Conservation (phyloP, 1,284 basidiomycete genomes). For the Trametes versicolor region DNA sequence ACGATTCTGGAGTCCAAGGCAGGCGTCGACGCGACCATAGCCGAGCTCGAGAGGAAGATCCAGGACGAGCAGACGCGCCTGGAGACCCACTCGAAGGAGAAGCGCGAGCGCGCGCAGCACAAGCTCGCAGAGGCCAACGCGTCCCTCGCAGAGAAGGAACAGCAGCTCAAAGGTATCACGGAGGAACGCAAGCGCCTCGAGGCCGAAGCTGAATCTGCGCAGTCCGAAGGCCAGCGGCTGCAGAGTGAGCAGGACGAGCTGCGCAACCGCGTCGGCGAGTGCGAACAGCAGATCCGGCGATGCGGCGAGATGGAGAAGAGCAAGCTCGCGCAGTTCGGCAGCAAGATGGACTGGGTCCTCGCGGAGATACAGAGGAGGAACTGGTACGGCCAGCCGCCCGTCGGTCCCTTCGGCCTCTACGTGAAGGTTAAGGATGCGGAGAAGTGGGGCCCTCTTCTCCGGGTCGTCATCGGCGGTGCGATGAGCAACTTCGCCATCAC, state of each 20-base stretch:
- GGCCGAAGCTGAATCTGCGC: constrained; percentile 45
- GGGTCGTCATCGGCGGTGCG: constrained; percentile 66
- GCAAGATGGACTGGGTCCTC: constrained; percentile 68
- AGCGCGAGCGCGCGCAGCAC: constrained; percentile 63
- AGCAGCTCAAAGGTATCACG: constrained; percentile 47
- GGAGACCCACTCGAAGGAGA: constrained; percentile 65
- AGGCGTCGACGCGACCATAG: constrained; percentile 55
- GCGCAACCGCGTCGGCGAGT: constrained; percentile 52
- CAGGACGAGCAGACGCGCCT: constrained; percentile 63
- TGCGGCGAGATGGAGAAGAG: constrained; percentile 62
- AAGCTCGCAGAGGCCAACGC: constrained; percentile 57
- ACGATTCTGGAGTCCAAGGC: constrained; percentile 57
- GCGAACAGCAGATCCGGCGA: constrained; percentile 56
- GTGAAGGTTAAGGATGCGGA: constrained; percentile 80
- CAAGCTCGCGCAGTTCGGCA: constrained; percentile 69
- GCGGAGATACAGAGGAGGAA: constrained; percentile 60
- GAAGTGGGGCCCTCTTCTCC: constrained; percentile 75
- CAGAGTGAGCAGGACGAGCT: constrained; percentile 47
- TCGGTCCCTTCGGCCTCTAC: constrained; percentile 88
- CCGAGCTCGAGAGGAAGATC: constrained; percentile 62
- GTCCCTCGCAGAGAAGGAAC: constrained; percentile 37
- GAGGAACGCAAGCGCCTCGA: constrained; percentile 45
- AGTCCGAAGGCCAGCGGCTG: constrained; percentile 46
- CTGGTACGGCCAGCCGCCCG: constrained; percentile 78
- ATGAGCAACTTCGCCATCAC: constrained; percentile 86